Base-by-base conservation (phyloP, 108 stramenopile species). In the Cyclotella sp. region DNA sequence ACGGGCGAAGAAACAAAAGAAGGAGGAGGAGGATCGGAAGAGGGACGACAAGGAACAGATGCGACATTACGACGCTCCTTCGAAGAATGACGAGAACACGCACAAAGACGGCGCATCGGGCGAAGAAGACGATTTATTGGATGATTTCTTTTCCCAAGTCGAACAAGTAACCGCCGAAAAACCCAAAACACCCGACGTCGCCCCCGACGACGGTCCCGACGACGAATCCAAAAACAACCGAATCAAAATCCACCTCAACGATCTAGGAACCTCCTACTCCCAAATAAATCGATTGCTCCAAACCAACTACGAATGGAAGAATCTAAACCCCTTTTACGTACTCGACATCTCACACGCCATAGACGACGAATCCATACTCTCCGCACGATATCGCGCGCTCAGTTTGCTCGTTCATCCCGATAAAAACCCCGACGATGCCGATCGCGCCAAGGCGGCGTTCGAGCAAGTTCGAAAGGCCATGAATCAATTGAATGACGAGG, bases 131-230 rank as follows among this genome's bases (percentile, higher is more conserved):
- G 91, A 92, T 76, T 73, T 91, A 44, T 68, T 95, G 69, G 86
- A 90, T 74, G 95, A 92, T 72, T 95, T 95, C 57, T 95, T 95
- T 70, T 77, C 85, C 28, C 91, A 95, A 19, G 95, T 95, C 14
- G 92, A 95, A 77, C 85, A 90, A 51, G 95, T 76, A 34, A 75
- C 85, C 0, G 75, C n/a, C n/a, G n/a, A n/a, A 86, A 42, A 90
- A 92, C 44, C 76, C 78, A 46, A 83, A 86, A 63, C 77, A 75
- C 28, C 18, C 5, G 30, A 83, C 0, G 70, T 85, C 61, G 65
- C 74, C 27, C 43, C 79, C 45, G 68, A 57, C 28, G 63, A 57
- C 28, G 53, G 79, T 21, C 54, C 63, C 26, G 57, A 81, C 21
- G 58, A 74, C 10, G 77, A 83, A 26, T 29, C 87, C n/a, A 68